A percentile compares a stretch with the other conserved stretches of the same genome.
Evolutionary conservation across 495 filamentous ascomycete species (phyloP).

Genomic region (Daldinia vernicosa): DNA sequence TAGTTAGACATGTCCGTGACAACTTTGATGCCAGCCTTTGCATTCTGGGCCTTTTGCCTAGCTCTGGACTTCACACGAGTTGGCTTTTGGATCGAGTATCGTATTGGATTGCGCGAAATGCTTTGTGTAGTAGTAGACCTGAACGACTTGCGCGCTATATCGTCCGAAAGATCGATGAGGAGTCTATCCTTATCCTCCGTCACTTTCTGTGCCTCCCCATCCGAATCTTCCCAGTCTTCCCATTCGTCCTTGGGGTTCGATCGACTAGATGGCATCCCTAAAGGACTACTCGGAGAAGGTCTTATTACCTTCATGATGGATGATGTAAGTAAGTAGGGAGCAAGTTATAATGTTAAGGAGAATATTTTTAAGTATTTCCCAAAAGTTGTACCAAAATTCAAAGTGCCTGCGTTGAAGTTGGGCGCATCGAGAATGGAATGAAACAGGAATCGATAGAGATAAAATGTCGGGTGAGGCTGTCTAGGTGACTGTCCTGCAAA

Average conservation of each 20-base stretch:
- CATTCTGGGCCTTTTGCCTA: conserved; percentile 64
- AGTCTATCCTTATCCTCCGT: conserved; percentile 37
- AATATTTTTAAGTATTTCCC: background rate
- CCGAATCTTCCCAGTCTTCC: conserved; percentile 62
- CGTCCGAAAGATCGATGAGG: conserved; percentile 41
- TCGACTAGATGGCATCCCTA: conserved; percentile 3
- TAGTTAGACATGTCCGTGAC: conserved; percentile 66
- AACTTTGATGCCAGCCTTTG: conserved; percentile 69
- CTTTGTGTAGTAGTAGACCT: conserved; percentile 22
- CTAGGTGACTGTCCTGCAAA: background rate
- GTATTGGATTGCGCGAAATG: conserved; percentile 33
- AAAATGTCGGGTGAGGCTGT: conserved; percentile 8
- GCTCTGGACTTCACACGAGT: conserved; percentile 56
- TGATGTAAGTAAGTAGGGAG: conserved; percentile 2
- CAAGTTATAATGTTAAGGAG: conserved; percentile 5
- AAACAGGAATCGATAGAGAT: background rate
- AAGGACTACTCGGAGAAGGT: conserved; percentile 29
- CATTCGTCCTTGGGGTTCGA: conserved; percentile 35
- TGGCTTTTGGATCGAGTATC: conserved; percentile 38
- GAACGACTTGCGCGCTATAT: conserved; percentile 24
- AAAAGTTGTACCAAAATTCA: conserved; percentile 37
- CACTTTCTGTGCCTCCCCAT: conserved; percentile 48
- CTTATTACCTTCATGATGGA: conserved; percentile 34
- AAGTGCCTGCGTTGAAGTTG: conserved; percentile 42
- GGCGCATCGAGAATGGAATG: conserved; percentile 8